Conservation (phyloP, 2,329 filamentous ascomycete species). For the Pseudopyricularia javanii region DNA sequence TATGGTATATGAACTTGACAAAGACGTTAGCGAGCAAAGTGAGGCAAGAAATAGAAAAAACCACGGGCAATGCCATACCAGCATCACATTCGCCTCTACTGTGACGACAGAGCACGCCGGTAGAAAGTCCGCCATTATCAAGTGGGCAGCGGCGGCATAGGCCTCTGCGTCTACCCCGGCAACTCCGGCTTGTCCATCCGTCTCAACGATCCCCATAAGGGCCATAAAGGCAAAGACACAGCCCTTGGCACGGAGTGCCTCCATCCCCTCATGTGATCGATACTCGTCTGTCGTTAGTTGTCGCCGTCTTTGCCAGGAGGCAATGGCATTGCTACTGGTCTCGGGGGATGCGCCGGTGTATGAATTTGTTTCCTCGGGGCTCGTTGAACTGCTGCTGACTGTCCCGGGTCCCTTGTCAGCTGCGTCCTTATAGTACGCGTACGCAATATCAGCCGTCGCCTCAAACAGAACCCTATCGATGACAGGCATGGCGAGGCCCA, state of each 20-base stretch:
- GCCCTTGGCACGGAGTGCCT: conserved; percentile 23
- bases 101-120: conserved; percentile 28
- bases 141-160: conserved; percentile 26
- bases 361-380: background rate
- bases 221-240: conserved; percentile 37
- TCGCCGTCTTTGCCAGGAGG: background rate
- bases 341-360: background rate
- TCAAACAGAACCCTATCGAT: conserved; percentile 32
- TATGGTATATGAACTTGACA: background rate
- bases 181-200: conserved; percentile 2
- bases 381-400: background rate
- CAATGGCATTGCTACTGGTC: background rate
- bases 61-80: conserved; percentile 22
- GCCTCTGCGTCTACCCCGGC: conserved; percentile 23
- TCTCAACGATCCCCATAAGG: conserved; percentile 16
- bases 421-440: conserved; percentile 11
- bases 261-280: conserved; percentile 6
- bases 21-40: background rate
- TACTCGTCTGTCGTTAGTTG: conserved; percentile 3
- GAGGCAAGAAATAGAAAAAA: background rate
- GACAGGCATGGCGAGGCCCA: conserved; percentile 25
- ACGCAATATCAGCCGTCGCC: conserved; percentile 30
- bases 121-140: conserved; percentile 26
- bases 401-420: conserved; percentile 4
- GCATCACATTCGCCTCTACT: conserved; percentile 31